These are phyloP conservation scores for Grosmannia serpens DNA, from an alignment of 2,329 filamentous ascomycete genomes.

Conservation along the genomic window DNA sequence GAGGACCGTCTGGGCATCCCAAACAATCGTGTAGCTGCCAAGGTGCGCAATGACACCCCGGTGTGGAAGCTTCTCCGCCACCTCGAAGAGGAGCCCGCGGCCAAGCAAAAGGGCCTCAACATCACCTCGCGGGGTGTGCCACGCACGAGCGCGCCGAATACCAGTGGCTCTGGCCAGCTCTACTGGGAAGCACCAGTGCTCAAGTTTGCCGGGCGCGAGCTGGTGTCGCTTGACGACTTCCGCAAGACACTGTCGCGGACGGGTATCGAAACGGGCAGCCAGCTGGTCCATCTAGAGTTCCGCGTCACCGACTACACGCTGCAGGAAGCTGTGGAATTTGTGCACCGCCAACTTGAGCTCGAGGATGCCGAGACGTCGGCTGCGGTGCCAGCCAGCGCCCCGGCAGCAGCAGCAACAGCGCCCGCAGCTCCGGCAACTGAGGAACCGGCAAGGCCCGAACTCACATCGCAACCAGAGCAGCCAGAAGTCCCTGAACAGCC, in stretches of 20 bases:
- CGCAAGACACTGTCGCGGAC: slow-evolving; percentile 83
- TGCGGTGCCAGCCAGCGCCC: slow-evolving; percentile 4
- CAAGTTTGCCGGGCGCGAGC: slow-evolving; percentile 69
- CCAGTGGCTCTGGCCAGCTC: slow-evolving; percentile 57
- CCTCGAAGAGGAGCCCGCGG: slow-evolving; percentile 69
- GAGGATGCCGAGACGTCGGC: slow-evolving; percentile 50
- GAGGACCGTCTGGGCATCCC: slow-evolving; percentile 48
- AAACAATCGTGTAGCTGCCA: slow-evolving; percentile 62
- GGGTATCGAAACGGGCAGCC: slow-evolving; percentile 75
- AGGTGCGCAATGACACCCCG: slow-evolving; percentile 78
- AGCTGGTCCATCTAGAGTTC: slow-evolving; percentile 68
- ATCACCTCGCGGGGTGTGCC: slow-evolving; percentile 76
- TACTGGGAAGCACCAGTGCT: slow-evolving; percentile 82
- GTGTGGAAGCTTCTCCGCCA: slow-evolving; percentile 84
- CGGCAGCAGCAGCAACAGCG: slow-evolving; percentile 3
- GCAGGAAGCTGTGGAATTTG: slow-evolving; percentile 75
- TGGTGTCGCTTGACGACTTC: slow-evolving; percentile 66
- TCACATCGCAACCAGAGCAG: background rate
- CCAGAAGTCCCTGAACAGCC: background rate
- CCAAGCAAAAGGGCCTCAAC: slow-evolving; percentile 52
- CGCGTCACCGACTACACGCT: slow-evolving; percentile 65
- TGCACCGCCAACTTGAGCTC: slow-evolving; percentile 35
- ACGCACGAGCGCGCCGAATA: slow-evolving; percentile 38
- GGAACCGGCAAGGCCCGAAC: background rate
- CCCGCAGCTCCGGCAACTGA: background rate